A percentile compares a stretch with the other conserved stretches of the same genome.
Conservation (phyloP, 139 green algal genomes). For the Chlamydomonas schloesseri region DNA sequence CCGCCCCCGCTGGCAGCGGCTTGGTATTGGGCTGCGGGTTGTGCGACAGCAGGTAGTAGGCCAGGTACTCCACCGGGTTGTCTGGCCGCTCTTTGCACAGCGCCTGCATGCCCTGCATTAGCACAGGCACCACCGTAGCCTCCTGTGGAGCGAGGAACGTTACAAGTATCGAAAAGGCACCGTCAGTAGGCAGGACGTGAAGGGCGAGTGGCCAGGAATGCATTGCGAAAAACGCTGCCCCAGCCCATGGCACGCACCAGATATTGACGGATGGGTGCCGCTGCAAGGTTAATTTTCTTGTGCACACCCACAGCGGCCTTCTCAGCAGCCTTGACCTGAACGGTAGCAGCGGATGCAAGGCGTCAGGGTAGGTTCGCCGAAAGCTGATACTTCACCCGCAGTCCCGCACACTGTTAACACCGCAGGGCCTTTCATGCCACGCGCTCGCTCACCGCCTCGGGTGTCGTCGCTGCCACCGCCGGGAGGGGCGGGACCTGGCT, state of each 20-base stretch:
- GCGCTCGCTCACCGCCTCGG: constrained; percentile 17
- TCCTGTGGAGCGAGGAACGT: constrained; percentile 57
- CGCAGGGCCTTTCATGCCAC: too few relatives aligned
- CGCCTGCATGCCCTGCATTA: constrained; percentile 86
- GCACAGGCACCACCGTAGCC: constrained; percentile 77
- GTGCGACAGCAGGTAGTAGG: constrained; percentile 83
- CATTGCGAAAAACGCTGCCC: too few relatives aligned
- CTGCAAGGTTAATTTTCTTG: constrained; percentile 68
- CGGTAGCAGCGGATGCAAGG: too few relatives aligned
- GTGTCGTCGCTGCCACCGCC: constrained; percentile 21
- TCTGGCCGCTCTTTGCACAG: constrained; percentile 85
- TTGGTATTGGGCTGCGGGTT: constrained; percentile 76
- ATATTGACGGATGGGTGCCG: constrained; percentile 83
- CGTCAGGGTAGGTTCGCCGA: too few relatives aligned
- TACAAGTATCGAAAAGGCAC: too few relatives aligned
- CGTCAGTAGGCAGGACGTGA: too few relatives aligned
- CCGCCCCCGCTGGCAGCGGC: neutral
- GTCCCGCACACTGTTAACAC: too few relatives aligned
- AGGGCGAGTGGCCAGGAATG: too few relatives aligned
- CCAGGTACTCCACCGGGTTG: constrained; percentile 86
- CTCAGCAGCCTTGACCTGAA: constrained; percentile 71
- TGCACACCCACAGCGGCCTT: constrained; percentile 65
- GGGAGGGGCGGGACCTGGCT: neutral
- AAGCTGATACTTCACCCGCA: too few relatives aligned
- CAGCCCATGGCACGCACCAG: constrained; percentile 66